Evolutionary conservation across 2,329 filamentous ascomycete genomes (phyloP).

Genomic region (Mycosphaerella arachidis): DNA sequence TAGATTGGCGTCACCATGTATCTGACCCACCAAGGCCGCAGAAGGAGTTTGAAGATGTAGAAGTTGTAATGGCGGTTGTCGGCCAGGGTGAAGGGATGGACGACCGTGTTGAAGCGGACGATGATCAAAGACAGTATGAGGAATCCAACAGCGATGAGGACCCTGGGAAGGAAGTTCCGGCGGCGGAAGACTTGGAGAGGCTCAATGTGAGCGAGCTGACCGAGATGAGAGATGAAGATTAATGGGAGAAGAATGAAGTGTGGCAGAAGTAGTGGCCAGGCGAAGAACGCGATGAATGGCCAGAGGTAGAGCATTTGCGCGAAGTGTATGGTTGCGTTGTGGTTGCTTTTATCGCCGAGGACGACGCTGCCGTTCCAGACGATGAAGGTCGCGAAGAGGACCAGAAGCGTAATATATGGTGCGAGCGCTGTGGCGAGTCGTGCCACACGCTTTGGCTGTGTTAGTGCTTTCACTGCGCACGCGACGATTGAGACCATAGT

Average conservation of each 20-base stretch:
- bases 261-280: conserved; percentile 67
- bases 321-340: conserved; percentile 81
- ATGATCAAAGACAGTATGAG: conserved; percentile 43
- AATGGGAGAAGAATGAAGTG: conserved; percentile 40
- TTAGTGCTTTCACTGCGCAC: conserved; percentile 47
- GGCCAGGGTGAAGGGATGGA: conserved; percentile 92
- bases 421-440: conserved; percentile 17
- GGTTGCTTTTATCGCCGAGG: conserved; percentile 90
- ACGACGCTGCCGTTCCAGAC: conserved; percentile 88
- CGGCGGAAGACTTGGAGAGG: conserved; percentile 34
- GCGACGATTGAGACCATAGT: conserved; percentile 60
- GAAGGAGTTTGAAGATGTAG: conserved; percentile 84
- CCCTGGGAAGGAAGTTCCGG: conserved; percentile 34
- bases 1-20: conserved; percentile 64
- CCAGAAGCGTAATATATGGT: conserved; percentile 59
- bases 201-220: conserved; percentile 26
- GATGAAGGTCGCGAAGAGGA: conserved; percentile 69
- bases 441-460: conserved; percentile 22
- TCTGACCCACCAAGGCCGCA: conserved; percentile 41
- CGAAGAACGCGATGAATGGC: conserved; percentile 87
- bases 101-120: conserved; percentile 80
- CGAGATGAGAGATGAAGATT: conserved; percentile 23
- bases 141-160: conserved; percentile 35
- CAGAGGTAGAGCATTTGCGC: conserved; percentile 95
- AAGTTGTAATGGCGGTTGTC: conserved; percentile 98